Percentiles rank a stretch among this genome's conserved stretches.
phyloP scores from a whole-genome alignment of 805 yeast genomes.

The Yamadazyma endophytica region DNA sequence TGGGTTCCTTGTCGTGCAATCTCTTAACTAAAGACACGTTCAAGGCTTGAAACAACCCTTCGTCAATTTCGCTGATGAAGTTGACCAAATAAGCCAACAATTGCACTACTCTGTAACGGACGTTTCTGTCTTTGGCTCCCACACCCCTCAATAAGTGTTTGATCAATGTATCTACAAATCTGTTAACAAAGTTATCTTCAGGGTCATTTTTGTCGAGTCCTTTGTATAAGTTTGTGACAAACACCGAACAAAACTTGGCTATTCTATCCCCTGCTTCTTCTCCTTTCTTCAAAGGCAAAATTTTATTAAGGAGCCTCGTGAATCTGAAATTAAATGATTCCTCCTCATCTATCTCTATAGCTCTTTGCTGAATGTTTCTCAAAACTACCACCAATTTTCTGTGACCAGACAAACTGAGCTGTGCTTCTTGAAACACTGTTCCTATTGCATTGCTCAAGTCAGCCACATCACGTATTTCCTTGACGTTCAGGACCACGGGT shows the following conservation, averaged over 20 bases:
- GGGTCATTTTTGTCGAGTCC: constrained; percentile 16
- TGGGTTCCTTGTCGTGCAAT: constrained; percentile 69
- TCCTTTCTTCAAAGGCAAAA: constrained; percentile 63
- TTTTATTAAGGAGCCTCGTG: constrained; percentile 56
- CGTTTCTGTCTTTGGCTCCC: constrained; percentile 70
- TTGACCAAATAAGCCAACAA: constrained; percentile 67
- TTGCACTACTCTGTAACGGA: constrained; percentile 77
- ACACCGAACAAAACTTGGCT: constrained; percentile 63
- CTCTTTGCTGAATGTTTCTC: constrained; percentile 52
- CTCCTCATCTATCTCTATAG: constrained; percentile 48
- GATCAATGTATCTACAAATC: constrained; percentile 57
- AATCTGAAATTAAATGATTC: constrained; percentile 60
- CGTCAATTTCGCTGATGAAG: constrained; percentile 71
- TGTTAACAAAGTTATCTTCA: constrained; percentile 26
- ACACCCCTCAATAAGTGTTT: constrained; percentile 73
- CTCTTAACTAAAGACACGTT: constrained; percentile 59
- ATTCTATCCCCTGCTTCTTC: constrained; percentile 73
- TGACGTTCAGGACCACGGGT: too few species aligned
- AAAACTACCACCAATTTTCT: constrained; percentile 65
- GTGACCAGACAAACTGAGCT: constrained; percentile 68
- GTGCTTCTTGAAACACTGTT: constrained; percentile 77
- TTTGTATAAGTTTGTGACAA: constrained; percentile 44
- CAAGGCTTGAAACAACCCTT: constrained; percentile 61
- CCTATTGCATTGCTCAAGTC: constrained; percentile 44
- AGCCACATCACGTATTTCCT: too few species aligned